Conservation (phyloP, 2,329 filamentous ascomycete species). For the Spiromastix sp. region DNA sequence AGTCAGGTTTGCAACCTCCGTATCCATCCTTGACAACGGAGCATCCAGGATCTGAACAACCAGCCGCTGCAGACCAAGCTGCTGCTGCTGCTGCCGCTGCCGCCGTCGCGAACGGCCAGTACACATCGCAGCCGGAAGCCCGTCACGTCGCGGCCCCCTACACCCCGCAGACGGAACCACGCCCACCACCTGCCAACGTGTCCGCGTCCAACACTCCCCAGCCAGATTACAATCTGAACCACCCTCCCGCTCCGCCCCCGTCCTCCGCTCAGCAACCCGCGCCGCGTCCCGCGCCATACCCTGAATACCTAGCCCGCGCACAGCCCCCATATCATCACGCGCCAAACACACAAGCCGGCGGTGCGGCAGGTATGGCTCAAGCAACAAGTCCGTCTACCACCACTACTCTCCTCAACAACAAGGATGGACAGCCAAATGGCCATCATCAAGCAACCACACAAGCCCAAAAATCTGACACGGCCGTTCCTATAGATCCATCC, state of each 20-base stretch:
- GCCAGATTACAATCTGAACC: slow-evolving; percentile 78
- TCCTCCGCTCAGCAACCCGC: slow-evolving; percentile 8
- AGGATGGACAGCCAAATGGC: slow-evolving; percentile 64
- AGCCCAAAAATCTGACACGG: slow-evolving; percentile 77
- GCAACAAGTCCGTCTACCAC: slow-evolving; percentile 84
- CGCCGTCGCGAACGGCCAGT: slow-evolving; percentile 26
- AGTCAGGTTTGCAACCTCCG: slow-evolving; percentile 69
- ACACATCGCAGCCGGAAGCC: slow-evolving; percentile 29
- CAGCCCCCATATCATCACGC: slow-evolving; percentile 60
- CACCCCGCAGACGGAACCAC: slow-evolving; percentile 69
- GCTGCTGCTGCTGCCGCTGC: slow-evolving; percentile 57
- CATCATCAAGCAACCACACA: slow-evolving; percentile 55
- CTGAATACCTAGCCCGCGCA: slow-evolving; percentile 79
- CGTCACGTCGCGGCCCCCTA: slow-evolving; percentile 54
- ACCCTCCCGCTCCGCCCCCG: slow-evolving; percentile 51
- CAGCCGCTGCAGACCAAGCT: slow-evolving; percentile 77
- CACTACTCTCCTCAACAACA: slow-evolving; percentile 58
- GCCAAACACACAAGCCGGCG: slow-evolving; percentile 60
- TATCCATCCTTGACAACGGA: slow-evolving; percentile 42
- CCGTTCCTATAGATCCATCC: slow-evolving; percentile 98
- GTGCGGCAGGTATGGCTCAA: slow-evolving; percentile 92
- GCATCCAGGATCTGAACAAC: slow-evolving; percentile 68
- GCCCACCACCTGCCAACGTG: slow-evolving; percentile 60
- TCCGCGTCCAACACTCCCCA: slow-evolving; percentile 73
- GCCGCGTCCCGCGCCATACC: slow-evolving; percentile 40